Base-by-base conservation (phyloP, 352 stramenopile species). In the Elongisporangium senticosum region DNA sequence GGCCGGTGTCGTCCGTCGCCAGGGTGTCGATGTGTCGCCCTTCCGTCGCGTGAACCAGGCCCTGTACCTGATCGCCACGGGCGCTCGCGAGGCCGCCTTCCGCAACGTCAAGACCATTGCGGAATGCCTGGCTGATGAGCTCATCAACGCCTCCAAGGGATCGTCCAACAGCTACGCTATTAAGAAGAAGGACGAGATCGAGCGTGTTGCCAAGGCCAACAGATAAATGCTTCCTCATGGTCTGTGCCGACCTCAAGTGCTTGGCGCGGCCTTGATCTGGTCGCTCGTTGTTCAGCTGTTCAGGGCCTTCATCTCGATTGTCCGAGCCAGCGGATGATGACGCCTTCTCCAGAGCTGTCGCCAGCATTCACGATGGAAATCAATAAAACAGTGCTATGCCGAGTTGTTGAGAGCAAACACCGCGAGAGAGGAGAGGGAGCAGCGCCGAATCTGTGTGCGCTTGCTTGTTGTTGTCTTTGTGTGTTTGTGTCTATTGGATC, bases 101-200 rank as follows among this genome's bases (percentile, higher is more conserved):
- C 93, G 98, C 62, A 99, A 99, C 91, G 95, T 99, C 69, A 99
- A 99, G 95, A 99, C 97, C 67, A 99, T 99, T 74, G 94, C 96
- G 26, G 97, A 99, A 84, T 99, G 97, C 77, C 80, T 99, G 54
- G 98, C 97, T 49, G 98, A 99, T 80, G 98, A 99, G 86, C 90
- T 99, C 59, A 99, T 99, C 83, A 99, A 99, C 84, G 97, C 97
- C 47, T 98, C 97, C 55, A 97, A 98, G 85, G 97, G 98, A 63
- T 99, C 96, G 71, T 99, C 96, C 75, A 99, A 99, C 97, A 98
- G 87, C 66, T 99, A 99, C 80, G 97, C 97, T 73, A 99, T 99
- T 86, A 99, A 99, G 96, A 99, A 99, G 90, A 99, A 99, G 94
- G 98, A 99, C 86, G 98, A 99, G 82, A 99, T 99, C 76, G 97